phyloP scores from a whole-genome alignment of 495 filamentous ascomycete genomes.

The Talaromyces adpressus region DNA sequence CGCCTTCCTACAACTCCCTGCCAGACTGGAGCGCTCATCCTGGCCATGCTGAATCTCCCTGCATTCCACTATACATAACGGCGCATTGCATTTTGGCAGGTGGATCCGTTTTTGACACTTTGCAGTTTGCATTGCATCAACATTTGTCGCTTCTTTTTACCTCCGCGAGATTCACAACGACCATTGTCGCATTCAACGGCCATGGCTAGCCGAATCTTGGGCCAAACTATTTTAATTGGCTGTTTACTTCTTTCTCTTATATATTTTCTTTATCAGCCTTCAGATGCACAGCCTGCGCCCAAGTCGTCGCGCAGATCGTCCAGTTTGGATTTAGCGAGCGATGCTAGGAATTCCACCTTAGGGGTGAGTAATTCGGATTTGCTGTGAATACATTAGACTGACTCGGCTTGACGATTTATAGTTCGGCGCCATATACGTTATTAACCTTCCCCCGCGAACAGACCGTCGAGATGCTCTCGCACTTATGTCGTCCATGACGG shows the following conservation, averaged over 20 bases:
- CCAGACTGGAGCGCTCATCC: not conserved
- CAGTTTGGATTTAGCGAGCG: not conserved
- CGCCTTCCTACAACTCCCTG: not conserved
- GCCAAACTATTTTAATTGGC: constrained; percentile 4
- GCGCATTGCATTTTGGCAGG: not conserved
- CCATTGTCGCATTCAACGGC: not conserved
- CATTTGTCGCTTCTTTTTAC: not conserved
- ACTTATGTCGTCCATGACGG: constrained; percentile 43
- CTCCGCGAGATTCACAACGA: not conserved
- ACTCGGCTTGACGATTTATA: constrained; percentile 14
- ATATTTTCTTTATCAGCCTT: constrained; percentile 6
- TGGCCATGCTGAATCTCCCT: not conserved
- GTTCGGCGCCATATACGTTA: constrained; percentile 56
- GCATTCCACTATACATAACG: not conserved
- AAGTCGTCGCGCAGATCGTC: constrained; percentile 1
- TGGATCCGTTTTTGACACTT: constrained; percentile 1
- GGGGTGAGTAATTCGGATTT: constrained; percentile 12
- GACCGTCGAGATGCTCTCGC: constrained; percentile 57
- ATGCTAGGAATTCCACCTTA: constrained; percentile 17
- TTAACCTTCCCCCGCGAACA: constrained; percentile 51
- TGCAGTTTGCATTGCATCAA: not conserved
- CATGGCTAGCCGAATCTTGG: constrained; percentile 5
- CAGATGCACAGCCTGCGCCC: not conserved
- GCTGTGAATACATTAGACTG: not conserved
- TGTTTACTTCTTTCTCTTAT: constrained; percentile 3